These are phyloP conservation scores for Gossypium rotundifolium DNA, from an alignment of 345 rosid species.

Conservation along the genomic window DNA sequence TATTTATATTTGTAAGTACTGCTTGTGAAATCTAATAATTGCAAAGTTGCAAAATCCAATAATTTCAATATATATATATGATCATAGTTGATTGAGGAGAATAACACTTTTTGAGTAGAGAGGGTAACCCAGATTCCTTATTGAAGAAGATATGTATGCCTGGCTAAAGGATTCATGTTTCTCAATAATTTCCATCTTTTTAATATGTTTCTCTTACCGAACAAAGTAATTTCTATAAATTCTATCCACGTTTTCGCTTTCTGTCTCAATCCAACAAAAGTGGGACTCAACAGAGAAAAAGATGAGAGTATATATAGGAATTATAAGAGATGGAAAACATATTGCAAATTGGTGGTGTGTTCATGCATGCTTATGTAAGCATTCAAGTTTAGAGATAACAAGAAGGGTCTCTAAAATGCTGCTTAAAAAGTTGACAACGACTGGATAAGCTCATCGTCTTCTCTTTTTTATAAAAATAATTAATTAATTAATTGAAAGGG, in stretches of 20 bases:
- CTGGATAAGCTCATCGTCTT: conserved; percentile 9
- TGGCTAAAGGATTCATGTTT: not conserved
- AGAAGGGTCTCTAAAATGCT: too few species aligned
- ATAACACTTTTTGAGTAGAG: conserved; percentile 10
- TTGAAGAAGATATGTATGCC: conserved; percentile 14
- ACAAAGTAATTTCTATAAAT: conserved; percentile 19
- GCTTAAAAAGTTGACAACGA: conserved; percentile 12
- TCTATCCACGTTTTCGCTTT: conserved; percentile 17
- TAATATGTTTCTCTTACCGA: not conserved
- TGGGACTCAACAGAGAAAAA: conserved; percentile 5
- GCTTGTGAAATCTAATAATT: too few species aligned
- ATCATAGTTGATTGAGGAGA: too few species aligned
- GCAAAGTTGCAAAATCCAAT: too few species aligned
- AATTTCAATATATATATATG: too few species aligned
- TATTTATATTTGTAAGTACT: too few species aligned
- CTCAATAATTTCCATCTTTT: not conserved
- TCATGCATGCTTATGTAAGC: not conserved
- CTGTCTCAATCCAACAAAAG: conserved; percentile 27
- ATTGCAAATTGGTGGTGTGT: conserved; percentile 11
- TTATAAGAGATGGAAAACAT: conserved; percentile 19
- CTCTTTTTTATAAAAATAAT: too few species aligned
- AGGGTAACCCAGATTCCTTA: conserved; percentile 20
- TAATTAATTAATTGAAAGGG: not conserved
- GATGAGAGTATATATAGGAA: conserved; percentile 4
- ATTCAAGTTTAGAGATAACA: too few species aligned